These are phyloP conservation scores for Candida vartiovaarae DNA, from an alignment of 805 yeast species.

Conservation along the genomic window DNA sequence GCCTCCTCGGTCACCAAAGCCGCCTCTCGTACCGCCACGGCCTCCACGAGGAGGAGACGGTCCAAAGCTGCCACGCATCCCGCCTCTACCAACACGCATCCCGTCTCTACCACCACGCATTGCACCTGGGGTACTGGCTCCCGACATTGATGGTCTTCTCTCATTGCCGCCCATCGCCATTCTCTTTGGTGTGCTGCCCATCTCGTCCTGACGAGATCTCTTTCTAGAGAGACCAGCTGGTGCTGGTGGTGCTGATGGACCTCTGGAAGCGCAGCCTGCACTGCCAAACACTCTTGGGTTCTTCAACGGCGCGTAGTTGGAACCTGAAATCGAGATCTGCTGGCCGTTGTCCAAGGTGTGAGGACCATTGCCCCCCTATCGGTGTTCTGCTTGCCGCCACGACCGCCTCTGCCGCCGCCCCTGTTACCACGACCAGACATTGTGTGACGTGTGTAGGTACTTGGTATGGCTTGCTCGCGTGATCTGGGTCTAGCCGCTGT, in stretches of 20 bases:
- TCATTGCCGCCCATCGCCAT: neutral
- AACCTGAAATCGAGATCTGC: conserved; percentile 6
- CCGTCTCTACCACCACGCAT: conserved; percentile 1
- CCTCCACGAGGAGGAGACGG: neutral
- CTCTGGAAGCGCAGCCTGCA: neutral
- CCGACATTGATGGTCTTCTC: neutral
- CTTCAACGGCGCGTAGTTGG: conserved; percentile 11
- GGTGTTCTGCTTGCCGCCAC: neutral
- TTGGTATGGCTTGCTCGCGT: too few relatives aligned
- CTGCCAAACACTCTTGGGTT: conserved; percentile 7
- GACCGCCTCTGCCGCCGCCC: neutral
- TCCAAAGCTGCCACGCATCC: neutral
- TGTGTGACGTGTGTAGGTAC: too few relatives aligned
- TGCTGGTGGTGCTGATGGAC: too few relatives aligned
- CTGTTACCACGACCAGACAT: neutral
- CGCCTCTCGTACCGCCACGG: conserved; percentile 5
- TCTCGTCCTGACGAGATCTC: conserved; percentile 4
- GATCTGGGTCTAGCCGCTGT: too few relatives aligned
- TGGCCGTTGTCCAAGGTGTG: neutral
- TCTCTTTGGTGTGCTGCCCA: neutral
- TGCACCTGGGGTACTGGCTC: neutral
- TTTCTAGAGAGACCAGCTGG: conserved; percentile 6
- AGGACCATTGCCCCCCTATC: neutral
- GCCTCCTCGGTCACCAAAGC: conserved; percentile 1
- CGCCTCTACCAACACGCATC: conserved; percentile 1